These are phyloP conservation scores for Globisporangium apiculatum DNA, from an alignment of 352 stramenopile species.

Conservation along the genomic window DNA sequence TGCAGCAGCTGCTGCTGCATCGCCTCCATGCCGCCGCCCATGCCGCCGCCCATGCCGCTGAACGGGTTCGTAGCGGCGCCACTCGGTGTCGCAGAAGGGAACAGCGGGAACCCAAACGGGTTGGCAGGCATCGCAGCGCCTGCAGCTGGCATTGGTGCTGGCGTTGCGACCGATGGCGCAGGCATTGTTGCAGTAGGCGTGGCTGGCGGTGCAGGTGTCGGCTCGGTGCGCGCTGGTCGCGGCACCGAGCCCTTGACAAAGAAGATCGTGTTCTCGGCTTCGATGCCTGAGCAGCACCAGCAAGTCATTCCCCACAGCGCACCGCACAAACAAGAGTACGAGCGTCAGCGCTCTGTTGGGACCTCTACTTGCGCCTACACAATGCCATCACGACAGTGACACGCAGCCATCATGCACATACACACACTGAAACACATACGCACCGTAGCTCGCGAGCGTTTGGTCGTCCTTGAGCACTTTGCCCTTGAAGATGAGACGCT, in stretches of 20 bases:
- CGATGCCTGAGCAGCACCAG: conserved; percentile 34
- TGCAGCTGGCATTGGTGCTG: conserved; percentile 13
- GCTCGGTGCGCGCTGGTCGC: conserved; percentile 13
- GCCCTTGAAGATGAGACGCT: conserved; percentile 87
- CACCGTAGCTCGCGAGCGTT: conserved; percentile 79
- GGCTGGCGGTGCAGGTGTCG: conserved; percentile 16
- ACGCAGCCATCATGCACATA: neutral
- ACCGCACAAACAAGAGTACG: neutral
- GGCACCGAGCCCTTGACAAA: conserved; percentile 73
- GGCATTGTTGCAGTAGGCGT: conserved; percentile 11
- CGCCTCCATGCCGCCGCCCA: conserved; percentile 46
- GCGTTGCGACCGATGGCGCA: conserved; percentile 12
- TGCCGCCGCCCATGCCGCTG: conserved; percentile 11
- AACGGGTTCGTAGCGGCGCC: conserved; percentile 40
- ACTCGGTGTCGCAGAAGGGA: conserved; percentile 18
- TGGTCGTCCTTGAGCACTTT: conserved; percentile 89
- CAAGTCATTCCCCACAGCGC: neutral
- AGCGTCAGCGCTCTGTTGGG: neutral
- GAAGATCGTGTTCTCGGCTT: conserved; percentile 75
- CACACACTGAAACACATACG: conserved; percentile 1
- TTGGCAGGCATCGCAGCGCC: conserved; percentile 21
- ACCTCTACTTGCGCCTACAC: neutral
- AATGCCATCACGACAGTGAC: neutral
- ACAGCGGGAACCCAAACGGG: conserved; percentile 48
- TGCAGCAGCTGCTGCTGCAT: conserved; percentile 88